Evolutionary conservation across 2,329 filamentous ascomycete genomes (phyloP), one percentile per base, ranked within the genome.

Genomic region (Botrytis porri): DNA sequence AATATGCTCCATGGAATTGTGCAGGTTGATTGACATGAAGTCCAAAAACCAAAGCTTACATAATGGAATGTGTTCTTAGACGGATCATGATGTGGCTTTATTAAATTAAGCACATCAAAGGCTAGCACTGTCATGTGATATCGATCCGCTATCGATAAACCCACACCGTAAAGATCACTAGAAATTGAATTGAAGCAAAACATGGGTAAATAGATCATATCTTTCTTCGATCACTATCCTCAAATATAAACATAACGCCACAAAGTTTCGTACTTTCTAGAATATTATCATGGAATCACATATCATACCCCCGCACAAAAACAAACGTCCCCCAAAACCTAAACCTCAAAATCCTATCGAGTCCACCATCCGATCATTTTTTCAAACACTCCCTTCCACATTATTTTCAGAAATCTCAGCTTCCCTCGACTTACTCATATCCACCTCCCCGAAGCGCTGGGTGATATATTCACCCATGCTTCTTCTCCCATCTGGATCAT

Each of bases 391-490:
- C 1, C 80, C 78, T 22, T 69, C 29, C n/a, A 74, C 70, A 5
- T 70, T 73, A 22, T 73, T 72, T 4, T 74, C 61, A 66, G 70
- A 60, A 71, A 70, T 73, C 74, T 60, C 78, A 74, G 64, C 76
- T 73, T 62, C 41, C 7, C 9, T 77, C 9, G 60, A 74, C 29
- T 62, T 65, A 22, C 51, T 80, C 9, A 22, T 78, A 14, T 62
- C 73, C 14, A 72, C 41, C 59, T 73, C 76, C 3, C 88, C 89
- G 0, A 89, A 87, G 76, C 82, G 88, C 75, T 91, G 88, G 84
- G 86, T 86, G 0, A 82, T 87, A 20, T 91, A 91, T 77, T 86
- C 87, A 72, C 88, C 89, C 16, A 87, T 91, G 85, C 85, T 86
- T 7, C 83, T 91, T 25, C 83, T 91, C 1, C 88, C 89, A 0